Base-by-base conservation (phyloP, 2,329 filamentous ascomycete genomes). In the Fusarium subglutinans region DNA sequence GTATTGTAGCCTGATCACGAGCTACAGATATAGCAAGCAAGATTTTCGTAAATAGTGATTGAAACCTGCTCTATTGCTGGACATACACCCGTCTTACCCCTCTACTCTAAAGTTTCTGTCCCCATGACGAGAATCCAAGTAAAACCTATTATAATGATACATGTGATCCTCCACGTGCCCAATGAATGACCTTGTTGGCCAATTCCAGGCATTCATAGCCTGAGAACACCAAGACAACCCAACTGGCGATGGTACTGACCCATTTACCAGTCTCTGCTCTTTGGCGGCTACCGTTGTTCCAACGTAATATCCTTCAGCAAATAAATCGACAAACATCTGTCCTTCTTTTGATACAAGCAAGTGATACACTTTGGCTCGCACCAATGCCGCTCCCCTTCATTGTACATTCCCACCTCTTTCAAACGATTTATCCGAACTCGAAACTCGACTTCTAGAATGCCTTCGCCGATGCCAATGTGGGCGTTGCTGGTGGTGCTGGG, bases 391-490 rank as follows among this genome's bases (percentile, higher is more conserved):
- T 48, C 56, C 58, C 63, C 63, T 38, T 64, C 37, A 53, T 41
- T 55, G 44, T 66, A 54, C 47, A 24, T 48, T 43, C 22, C 66
- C 67, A 5, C 45, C 57, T 72, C 60, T 66, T 71, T 71, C 62
- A 38, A 18, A 47, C 35, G 33, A 41, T 73, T 43, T 56, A 69
- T 72, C 24, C 33, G 45, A 65, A 30, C 40, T 70, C 54, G 58
- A 66, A 62, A 66, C 56, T 61, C 51, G 48, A 58, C 63, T 54
- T 70, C 76, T 81, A 84, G 54, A 81, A 80, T 51, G 79, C 75
- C 78, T 83, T 83, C 33, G 75, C 44, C 44, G 78, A 75, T 70
- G 74, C 60, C 50, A 83, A 74, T 44, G 81, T 74, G 40, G 82
- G 79, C 63, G 80, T 76, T 45, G 78, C 72, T 51, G 78, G 66